A percentile compares a stretch with the other conserved stretches of the same genome.
phyloP scores from a whole-genome alignment of 2,329 filamentous ascomycete genomes.

The Clonostachys solani region DNA sequence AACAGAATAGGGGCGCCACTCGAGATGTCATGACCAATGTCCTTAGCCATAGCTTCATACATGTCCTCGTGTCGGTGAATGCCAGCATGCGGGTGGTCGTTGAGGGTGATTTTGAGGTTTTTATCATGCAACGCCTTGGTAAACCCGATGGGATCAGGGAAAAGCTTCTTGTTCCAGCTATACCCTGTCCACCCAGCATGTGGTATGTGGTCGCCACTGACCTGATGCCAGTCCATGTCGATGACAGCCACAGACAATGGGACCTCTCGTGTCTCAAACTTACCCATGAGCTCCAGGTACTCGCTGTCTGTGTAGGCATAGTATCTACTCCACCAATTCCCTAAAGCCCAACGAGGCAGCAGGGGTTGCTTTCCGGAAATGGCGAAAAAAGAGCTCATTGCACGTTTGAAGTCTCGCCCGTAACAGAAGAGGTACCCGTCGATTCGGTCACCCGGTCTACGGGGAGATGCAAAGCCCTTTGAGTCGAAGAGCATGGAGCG shows the following conservation, averaged over 20 bases:
- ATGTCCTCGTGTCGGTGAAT: conserved; percentile 50
- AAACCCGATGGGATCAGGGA: conserved; percentile 49
- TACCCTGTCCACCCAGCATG: conserved; percentile 45
- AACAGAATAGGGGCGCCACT: conserved; percentile 48
- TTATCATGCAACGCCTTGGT: conserved; percentile 43
- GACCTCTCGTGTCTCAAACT: conserved; percentile 43
- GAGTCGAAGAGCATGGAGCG: conserved; percentile 51
- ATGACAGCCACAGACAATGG: conserved; percentile 56
- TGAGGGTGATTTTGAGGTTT: conserved; percentile 50
- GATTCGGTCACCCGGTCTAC: conserved; percentile 38
- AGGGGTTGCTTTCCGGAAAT: conserved; percentile 52
- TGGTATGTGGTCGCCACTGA: conserved; percentile 37
- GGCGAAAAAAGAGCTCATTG: conserved; percentile 48
- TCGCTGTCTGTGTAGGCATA: conserved; percentile 51
- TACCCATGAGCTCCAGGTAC: conserved; percentile 53
- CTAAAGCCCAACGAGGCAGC: conserved; percentile 52
- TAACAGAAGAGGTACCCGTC: conserved; percentile 60
- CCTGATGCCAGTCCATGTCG: conserved; percentile 65
- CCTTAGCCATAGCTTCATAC: conserved; percentile 49
- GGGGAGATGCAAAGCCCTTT: conserved; percentile 44
- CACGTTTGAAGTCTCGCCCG: conserved; percentile 49
- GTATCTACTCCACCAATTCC: conserved; percentile 65
- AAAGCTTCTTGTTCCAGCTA: conserved; percentile 50
- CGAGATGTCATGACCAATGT: conserved; percentile 43
- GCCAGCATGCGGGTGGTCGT: conserved; percentile 59